Conservation (phyloP, 495 filamentous ascomycete species). For the Amniculicola lignicola region DNA sequence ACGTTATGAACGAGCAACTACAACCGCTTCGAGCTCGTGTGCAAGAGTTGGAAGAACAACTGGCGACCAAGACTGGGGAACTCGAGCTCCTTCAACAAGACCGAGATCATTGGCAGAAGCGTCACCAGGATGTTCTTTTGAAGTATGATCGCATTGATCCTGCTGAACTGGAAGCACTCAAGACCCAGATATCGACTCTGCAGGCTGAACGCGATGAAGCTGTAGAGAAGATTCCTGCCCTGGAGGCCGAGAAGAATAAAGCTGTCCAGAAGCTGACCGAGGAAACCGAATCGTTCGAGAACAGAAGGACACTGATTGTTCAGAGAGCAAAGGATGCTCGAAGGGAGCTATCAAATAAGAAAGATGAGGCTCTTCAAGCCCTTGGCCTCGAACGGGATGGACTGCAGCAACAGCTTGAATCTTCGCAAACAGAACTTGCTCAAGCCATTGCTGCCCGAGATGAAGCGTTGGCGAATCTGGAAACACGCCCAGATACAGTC, state of each 20-base stretch:
- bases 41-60: slow-evolving; percentile 72
- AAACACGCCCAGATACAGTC: slow-evolving; percentile 10
- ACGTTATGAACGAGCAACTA: slow-evolving; percentile 70
- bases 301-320: neutral
- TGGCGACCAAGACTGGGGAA: slow-evolving; percentile 77
- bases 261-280: slow-evolving; percentile 13
- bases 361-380: too few relatives aligned
- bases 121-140: slow-evolving; percentile 87
- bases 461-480: slow-evolving; percentile 29
- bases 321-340: slow-evolving; percentile 6
- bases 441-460: slow-evolving; percentile 23
- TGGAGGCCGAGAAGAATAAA: slow-evolving; percentile 49
- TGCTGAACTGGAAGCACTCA: slow-evolving; percentile 81
- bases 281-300: neutral
- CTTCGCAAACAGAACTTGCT: slow-evolving; percentile 3
- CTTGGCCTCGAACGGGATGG: slow-evolving; percentile 43
- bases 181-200: slow-evolving; percentile 61
- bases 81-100: slow-evolving; percentile 80
- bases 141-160: slow-evolving; percentile 96
- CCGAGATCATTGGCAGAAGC: slow-evolving; percentile 86
- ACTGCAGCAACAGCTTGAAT: slow-evolving; percentile 47
- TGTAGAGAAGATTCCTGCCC: slow-evolving; percentile 52
- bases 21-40: slow-evolving; percentile 78
- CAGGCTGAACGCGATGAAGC: slow-evolving; percentile 70
- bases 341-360: slow-evolving; percentile 24